phyloP scores from a whole-genome alignment of 2,329 filamentous ascomycete genomes.

The Nothophoma quercina region DNA sequence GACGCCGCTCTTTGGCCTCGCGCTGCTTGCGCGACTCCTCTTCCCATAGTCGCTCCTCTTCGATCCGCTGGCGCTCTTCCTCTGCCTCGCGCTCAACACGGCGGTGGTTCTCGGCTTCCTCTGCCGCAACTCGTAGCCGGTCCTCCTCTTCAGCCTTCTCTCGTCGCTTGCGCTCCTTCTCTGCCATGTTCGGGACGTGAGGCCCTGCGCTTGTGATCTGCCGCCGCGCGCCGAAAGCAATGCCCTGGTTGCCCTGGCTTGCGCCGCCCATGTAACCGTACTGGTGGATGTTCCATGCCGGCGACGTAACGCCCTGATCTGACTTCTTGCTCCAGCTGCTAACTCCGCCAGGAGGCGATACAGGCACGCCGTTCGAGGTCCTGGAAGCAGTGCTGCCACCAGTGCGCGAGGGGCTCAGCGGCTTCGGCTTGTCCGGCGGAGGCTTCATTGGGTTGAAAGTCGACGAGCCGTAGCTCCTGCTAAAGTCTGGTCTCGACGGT shows the following conservation, averaged over 20 bases:
- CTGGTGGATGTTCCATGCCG: slow-evolving; percentile 98
- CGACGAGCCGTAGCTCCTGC: slow-evolving; percentile 51
- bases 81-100: slow-evolving; percentile 63
- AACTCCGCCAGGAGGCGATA: slow-evolving; percentile 62
- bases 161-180: slow-evolving; percentile 76
- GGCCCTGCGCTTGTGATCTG: slow-evolving; percentile 90
- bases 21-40: slow-evolving; percentile 68
- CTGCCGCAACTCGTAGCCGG: slow-evolving; percentile 56
- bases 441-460: slow-evolving; percentile 55
- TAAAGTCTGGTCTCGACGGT: slow-evolving; percentile 37
- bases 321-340: slow-evolving; percentile 91
- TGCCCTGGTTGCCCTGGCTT: slow-evolving; percentile 92
- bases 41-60: slow-evolving; percentile 73
- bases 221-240: slow-evolving; percentile 87
- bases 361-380: slow-evolving; percentile 57
- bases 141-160: slow-evolving; percentile 66
- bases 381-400: slow-evolving; percentile 67
- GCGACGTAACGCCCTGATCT: slow-evolving; percentile 80
- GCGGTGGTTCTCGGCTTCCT: slow-evolving; percentile 61
- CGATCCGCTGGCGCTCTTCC: slow-evolving; percentile 66
- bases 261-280: slow-evolving; percentile 98
- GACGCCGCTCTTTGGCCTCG: slow-evolving; percentile 65
- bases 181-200: slow-evolving; percentile 78
- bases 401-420: slow-evolving; percentile 57
- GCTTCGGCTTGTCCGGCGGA: slow-evolving; percentile 31